Percentiles rank a stretch among this genome's conserved stretches.
These are phyloP conservation scores for Chlamydomonas applanata DNA, from an alignment of 139 green algal genomes.

Conservation along the genomic window DNA sequence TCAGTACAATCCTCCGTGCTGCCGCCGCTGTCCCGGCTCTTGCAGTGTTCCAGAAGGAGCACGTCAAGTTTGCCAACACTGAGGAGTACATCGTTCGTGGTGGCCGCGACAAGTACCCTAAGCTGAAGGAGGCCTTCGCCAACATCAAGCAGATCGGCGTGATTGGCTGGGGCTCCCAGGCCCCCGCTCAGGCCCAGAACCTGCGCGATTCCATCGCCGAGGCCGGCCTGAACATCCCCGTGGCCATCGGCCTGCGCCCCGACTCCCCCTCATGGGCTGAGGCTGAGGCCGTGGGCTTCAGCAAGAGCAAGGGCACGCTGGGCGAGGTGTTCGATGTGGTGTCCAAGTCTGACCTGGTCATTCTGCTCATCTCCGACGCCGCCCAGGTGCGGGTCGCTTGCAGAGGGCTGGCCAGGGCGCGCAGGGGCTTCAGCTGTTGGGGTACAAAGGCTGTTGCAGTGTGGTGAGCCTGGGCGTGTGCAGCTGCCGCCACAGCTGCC, in stretches of 20 bases:
- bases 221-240: slow-evolving; percentile 88
- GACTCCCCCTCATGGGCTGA: slow-evolving; percentile 81
- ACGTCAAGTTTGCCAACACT: slow-evolving; percentile 60
- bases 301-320: slow-evolving; percentile 85
- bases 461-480: neutral
- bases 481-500: too few relatives aligned
- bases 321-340: slow-evolving; percentile 95
- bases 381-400: slow-evolving; percentile 68
- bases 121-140: slow-evolving; percentile 84
- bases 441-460: neutral
- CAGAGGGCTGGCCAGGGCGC: neutral
- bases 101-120: slow-evolving; percentile 89
- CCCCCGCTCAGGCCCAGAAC: slow-evolving; percentile 95
- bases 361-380: slow-evolving; percentile 97
- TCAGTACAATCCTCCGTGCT: neutral
- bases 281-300: slow-evolving; percentile 89
- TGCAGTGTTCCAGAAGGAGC: slow-evolving; percentile 72
- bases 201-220: slow-evolving; percentile 85
- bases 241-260: slow-evolving; percentile 88
- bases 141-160: slow-evolving; percentile 85
- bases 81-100: slow-evolving; percentile 94
- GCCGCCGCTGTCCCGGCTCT: neutral
- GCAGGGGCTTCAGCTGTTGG: neutral
- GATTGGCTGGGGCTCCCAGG: slow-evolving; percentile 97
- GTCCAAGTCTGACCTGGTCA: slow-evolving; percentile 83